These are phyloP conservation scores for Lanmaoa pseudosensibilis DNA, from an alignment of 768 basidiomycete genomes.

Conservation along the genomic window DNA sequence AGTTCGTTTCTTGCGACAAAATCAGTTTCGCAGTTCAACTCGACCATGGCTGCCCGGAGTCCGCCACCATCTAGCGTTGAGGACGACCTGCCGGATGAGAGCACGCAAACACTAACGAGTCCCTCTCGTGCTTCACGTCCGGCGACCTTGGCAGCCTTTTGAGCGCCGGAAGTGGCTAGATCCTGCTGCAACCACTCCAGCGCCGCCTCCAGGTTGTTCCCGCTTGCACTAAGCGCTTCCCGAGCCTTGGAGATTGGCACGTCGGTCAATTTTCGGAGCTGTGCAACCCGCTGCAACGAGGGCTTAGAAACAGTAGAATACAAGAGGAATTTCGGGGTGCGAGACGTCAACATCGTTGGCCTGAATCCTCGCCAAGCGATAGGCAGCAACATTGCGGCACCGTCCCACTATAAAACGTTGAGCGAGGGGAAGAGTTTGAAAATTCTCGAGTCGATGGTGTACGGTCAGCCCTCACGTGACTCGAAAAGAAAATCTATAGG, in stretches of 20 bases:
- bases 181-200: slow-evolving; percentile 82
- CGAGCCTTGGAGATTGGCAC: slow-evolving; percentile 87
- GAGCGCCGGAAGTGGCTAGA: slow-evolving; percentile 64
- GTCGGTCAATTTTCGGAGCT: slow-evolving; percentile 77
- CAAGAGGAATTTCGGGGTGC: slow-evolving; percentile 5
- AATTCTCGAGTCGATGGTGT: not conserved
- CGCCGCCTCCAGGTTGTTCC: slow-evolving; percentile 73
- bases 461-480: slow-evolving; percentile 23
- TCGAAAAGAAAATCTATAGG: slow-evolving; percentile 4
- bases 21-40: slow-evolving; percentile 96
- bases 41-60: slow-evolving; percentile 81
- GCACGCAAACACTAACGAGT: slow-evolving; percentile 70
- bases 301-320: slow-evolving; percentile 64
- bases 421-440: not conserved
- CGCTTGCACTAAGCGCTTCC: slow-evolving; percentile 74
- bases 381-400: slow-evolving; percentile 16
- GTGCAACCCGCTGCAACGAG: slow-evolving; percentile 75
- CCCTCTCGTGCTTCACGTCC: slow-evolving; percentile 77
- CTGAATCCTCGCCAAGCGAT: slow-evolving; percentile 4
- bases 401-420: not conserved
- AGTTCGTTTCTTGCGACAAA: slow-evolving; percentile 88
- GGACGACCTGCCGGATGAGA: slow-evolving; percentile 59
- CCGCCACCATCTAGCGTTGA: slow-evolving; percentile 40
- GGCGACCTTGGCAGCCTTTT: slow-evolving; percentile 81
- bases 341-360: not conserved